Conservation (phyloP, 2,329 filamentous ascomycete genomes). For the Penicillium sp. region DNA sequence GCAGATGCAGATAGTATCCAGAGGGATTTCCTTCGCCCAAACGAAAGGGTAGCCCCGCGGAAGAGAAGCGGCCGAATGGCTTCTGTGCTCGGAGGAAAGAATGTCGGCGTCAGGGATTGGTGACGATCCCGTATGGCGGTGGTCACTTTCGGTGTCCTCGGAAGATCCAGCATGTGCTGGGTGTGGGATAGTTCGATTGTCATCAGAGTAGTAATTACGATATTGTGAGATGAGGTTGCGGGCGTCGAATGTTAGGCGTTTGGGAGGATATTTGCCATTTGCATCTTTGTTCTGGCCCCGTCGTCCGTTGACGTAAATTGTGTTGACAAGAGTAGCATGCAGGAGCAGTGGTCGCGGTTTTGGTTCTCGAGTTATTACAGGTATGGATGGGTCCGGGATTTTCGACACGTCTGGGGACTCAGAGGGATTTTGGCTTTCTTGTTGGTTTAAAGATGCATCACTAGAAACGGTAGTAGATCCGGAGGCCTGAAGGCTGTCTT, state of each 20-base stretch:
- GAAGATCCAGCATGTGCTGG: background rate
- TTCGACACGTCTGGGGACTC: background rate
- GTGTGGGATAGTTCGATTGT: constrained; percentile 16
- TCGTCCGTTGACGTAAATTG: constrained; percentile 53
- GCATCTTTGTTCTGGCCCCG: constrained; percentile 8
- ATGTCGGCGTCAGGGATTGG: background rate
- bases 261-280: constrained; percentile 11
- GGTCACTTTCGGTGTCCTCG: background rate
- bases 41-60: constrained; percentile 38
- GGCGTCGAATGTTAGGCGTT: constrained; percentile 43
- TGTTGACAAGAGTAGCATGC: constrained; percentile 81
- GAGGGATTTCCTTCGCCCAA: constrained; percentile 60
- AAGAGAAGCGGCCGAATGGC: background rate
- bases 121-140: background rate
- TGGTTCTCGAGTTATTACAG: constrained; percentile 9
- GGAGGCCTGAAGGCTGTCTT: background rate
- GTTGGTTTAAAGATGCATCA: background rate
- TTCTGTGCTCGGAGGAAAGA: background rate
- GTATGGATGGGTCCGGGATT: constrained; percentile 4
- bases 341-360: constrained; percentile 55
- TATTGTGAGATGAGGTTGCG: constrained; percentile 28
- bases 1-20: constrained; percentile 71
- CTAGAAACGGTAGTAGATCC: background rate
- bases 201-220: constrained; percentile 29
- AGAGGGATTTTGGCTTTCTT: background rate